Conservation (phyloP, 129 eudicot species). For the Pulicaria dysenterica region DNA sequence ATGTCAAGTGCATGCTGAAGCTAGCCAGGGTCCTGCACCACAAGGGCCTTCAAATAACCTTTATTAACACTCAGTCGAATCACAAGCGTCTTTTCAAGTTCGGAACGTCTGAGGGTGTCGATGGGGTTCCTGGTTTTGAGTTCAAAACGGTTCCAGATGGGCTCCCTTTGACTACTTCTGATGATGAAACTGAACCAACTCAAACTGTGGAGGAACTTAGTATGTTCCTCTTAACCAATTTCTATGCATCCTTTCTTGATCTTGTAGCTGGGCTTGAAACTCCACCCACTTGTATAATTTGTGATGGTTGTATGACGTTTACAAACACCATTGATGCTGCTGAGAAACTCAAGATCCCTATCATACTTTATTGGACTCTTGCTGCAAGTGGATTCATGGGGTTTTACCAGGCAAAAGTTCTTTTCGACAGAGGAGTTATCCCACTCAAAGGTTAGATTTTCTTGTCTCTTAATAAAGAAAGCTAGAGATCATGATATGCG, state of each 20-base stretch:
- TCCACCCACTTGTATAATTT: conserved; percentile 35
- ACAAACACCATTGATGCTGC: conserved; percentile 19
- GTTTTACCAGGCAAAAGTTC: neutral
- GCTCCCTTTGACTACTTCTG: conserved; percentile 5
- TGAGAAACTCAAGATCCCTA: conserved; percentile 31
- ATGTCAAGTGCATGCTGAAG: conserved; percentile 40
- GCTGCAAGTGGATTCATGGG: conserved; percentile 42
- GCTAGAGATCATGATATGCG: neutral
- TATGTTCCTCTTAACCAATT: neutral
- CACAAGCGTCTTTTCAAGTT: conserved; percentile 25
- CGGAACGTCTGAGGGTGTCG: neutral
- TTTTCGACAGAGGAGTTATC: conserved; percentile 7
- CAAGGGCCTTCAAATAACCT: conserved; percentile 35
- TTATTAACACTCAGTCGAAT: conserved; percentile 31
- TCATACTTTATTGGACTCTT: conserved; percentile 27
- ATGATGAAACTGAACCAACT: conserved; percentile 10
- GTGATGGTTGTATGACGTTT: conserved; percentile 34
- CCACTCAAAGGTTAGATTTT: conserved; percentile 24
- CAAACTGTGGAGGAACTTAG: neutral
- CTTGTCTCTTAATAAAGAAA: neutral
- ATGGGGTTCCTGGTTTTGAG: conserved; percentile 21
- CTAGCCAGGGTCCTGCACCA: conserved; percentile 33
- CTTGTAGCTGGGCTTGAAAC: conserved; percentile 20
- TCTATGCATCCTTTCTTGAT: conserved; percentile 22
- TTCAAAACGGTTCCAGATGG: conserved; percentile 33